Base-by-base conservation (phyloP, 805 yeast genomes). In the Sugiyamaella valdiviana region DNA sequence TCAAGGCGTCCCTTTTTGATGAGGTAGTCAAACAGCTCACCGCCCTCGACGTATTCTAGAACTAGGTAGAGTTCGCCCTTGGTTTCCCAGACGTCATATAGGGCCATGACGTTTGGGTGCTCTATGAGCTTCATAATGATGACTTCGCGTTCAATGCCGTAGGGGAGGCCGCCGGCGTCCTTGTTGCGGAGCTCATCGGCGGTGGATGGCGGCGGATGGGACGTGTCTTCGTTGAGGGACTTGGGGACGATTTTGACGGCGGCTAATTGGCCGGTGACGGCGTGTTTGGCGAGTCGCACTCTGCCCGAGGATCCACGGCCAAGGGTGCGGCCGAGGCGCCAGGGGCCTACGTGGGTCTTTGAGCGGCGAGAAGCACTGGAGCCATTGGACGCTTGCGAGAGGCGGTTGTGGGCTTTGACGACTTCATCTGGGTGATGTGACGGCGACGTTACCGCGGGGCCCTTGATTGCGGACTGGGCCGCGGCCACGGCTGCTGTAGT, bases 21-120 rank as follows among this genome's bases (percentile, higher is more conserved):
- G 47, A 93, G 73, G 57, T 90, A 79, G 67, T 93, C 97, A 62
- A 93, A 93, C 44, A 93, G 73, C 69, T 93, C 99, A 40, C 99
- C 99, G 46, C 96, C 96, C 68, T 93, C 97, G 42, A 95, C 90
- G 68, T 93, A 93, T 68, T 93, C 99, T 49, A 93, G 70, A 6
- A 93, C 95, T 57, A 93, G 76, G 62, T 91, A 63, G 49, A 93
- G 73, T 51, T 91, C 96, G 61, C 87, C 88, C 56, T 88, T 83
- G 56, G 95, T 91, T 67, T 93, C 99, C 98, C 98, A 93, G 20
- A 93, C 99, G 63, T 93, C 99, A 63, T 89, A 93, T 36, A 93
- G 72, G 21, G 93, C 85, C 78, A 93, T 81, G 20, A 93, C 93
- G 61, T 93, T 91, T 10, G 95, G 88, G 66, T 93, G 98, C 51